Conservation (phyloP, 768 basidiomycete genomes). For the Coprinopsis cinerea region DNA sequence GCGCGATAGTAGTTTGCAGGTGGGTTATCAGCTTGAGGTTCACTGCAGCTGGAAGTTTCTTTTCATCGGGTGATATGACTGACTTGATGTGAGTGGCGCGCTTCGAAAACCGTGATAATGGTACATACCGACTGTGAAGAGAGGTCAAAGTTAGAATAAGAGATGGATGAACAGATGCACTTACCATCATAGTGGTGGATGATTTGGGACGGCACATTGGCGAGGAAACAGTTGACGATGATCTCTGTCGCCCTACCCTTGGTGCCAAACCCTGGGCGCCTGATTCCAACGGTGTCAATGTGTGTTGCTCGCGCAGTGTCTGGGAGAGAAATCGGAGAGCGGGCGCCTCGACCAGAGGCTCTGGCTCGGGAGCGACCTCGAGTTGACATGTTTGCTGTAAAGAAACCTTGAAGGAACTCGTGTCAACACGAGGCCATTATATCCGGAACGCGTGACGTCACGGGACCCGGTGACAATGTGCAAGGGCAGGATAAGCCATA, state of each 20-base stretch:
- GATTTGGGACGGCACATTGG: constrained; percentile 40
- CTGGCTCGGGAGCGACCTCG: background rate
- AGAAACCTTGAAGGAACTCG: background rate
- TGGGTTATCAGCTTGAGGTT: constrained; percentile 63
- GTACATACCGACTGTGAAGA: constrained; percentile 22
- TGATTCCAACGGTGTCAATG: constrained; percentile 53
- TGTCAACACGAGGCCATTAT: background rate
- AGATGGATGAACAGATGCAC: constrained; percentile 6
- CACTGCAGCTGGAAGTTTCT: constrained; percentile 26
- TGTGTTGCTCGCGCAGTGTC: constrained; percentile 11
- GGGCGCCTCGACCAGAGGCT: background rate
- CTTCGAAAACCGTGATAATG: background rate
- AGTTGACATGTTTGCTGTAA: background rate
- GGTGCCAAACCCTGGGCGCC: constrained; percentile 51
- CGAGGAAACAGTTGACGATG: constrained; percentile 41
- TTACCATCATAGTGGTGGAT: constrained; percentile 64
- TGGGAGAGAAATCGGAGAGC: background rate
- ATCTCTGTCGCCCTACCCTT: constrained; percentile 22
- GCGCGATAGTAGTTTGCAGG: constrained; percentile 51
- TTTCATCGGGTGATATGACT: constrained; percentile 21
- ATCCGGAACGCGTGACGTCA: background rate
- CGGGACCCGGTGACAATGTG: background rate
- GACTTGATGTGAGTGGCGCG: background rate
- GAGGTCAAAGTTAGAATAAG: background rate
- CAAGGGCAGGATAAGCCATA: background rate